Conservation (phyloP, 768 basidiomycete species). For the Naganishia vaughanmartiniae region DNA sequence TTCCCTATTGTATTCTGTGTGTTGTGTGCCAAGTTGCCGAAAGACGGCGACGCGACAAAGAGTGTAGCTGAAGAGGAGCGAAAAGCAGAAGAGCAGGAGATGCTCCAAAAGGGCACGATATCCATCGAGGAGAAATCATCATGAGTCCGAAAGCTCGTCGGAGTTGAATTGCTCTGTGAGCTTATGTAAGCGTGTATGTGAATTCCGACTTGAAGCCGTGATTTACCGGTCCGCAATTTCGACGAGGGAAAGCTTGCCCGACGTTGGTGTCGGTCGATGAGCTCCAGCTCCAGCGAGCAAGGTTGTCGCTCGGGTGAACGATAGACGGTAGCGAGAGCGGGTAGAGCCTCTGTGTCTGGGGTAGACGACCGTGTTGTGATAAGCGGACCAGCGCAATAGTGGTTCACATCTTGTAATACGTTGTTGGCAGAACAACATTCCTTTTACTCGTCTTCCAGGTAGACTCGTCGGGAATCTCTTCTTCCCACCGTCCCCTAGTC, state of each 20-base stretch:
- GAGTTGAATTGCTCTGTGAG: neutral
- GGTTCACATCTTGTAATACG: neutral
- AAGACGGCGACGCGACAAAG: neutral
- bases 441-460: neutral
- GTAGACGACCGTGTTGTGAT: conserved; percentile 5
- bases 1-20: neutral
- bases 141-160: too few species aligned
- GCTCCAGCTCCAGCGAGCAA: too few species aligned
- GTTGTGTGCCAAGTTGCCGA: neutral
- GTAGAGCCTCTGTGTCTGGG: neutral
- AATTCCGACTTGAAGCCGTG: neutral
- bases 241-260: too few species aligned
- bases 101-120: neutral
- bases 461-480: neutral
- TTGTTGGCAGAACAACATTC: neutral
- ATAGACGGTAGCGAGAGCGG: neutral
- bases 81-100: neutral
- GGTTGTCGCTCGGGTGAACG: conserved; percentile 3
- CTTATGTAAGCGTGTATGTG: neutral
- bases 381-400: neutral
- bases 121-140: too few species aligned
- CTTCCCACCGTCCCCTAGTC: neutral
- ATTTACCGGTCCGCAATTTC: neutral
- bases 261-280: neutral
- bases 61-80: neutral